Evolutionary conservation across 2,329 filamentous ascomycete genomes (phyloP), one percentile per base, ranked within the genome.

Genomic region (Aureobasidium sp.): DNA sequence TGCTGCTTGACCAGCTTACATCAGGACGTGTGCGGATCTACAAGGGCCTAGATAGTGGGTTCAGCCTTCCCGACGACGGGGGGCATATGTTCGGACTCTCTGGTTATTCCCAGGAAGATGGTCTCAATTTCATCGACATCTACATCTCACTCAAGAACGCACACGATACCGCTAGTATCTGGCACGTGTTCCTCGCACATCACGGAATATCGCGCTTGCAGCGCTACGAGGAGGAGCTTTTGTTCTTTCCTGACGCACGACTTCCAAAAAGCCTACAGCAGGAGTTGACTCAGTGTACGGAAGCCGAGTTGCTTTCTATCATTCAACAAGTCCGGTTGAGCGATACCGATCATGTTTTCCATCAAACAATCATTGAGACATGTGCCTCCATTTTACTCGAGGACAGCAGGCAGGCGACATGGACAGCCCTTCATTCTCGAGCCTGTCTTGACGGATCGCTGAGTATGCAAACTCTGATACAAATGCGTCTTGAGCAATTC

Each of bases 101-200:
- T 1, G 61, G 62, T 11, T 36, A 51, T 14, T 48, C 36, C 29
- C n/a, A 52, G 17, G 37, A 60, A 25, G 48, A 61, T 31, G 58
- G 52, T 3, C 27, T 41, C n/a, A 39, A 20, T 7, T 29, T 57
- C 15, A 11, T 63, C 14, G 55, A 64, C 34, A 64, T 65, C 37
- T 65, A 61, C 49, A 63, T 65, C n/a, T 65, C 62, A 2, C 49
- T 49, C 14, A 65, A 65, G 60, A 62, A 62, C 31, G 49, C 48
- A 7, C 37, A 61, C n/a, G 62, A 65, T 27, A 55, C 49, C 17
- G 63, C 64, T 1, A 65, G 62, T 4, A 64, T 65, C 17, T 64
- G 62, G 64, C 64, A 65, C 25, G 51, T 58, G 5, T 65, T 56
- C n/a, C 64, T 65, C n/a, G 64, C 62, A 8, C 53, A 64, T 41